Conservation (phyloP, 139 green algal genomes). For the Zygnema circumcarinatum region DNA sequence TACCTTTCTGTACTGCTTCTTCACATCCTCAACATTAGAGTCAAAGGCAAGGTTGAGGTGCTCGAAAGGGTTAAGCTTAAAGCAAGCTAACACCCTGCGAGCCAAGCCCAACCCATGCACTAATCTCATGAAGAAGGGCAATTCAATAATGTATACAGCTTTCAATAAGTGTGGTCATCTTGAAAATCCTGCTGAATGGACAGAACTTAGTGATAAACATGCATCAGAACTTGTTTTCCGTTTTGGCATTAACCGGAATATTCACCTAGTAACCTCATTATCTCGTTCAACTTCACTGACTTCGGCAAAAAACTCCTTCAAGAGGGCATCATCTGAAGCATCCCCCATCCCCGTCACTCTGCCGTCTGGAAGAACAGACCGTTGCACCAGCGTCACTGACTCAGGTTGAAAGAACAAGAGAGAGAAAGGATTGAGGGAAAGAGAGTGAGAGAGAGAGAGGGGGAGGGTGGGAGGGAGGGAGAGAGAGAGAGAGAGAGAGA, state of each 20-base stretch:
- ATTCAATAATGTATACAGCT: not conserved
- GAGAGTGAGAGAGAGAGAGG: constrained; percentile 17
- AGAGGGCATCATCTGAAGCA: constrained; percentile 48
- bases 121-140: not conserved
- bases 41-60: constrained; percentile 87
- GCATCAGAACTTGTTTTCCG: too few species aligned
- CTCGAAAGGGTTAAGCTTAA: constrained; percentile 98
- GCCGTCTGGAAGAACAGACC: too few species aligned
- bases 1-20: constrained; percentile 86
- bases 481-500: constrained; percentile 7
- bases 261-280: constrained; percentile 81
- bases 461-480: not conserved
- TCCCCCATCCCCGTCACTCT: constrained; percentile 17
- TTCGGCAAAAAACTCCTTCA: constrained; percentile 82
- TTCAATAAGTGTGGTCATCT: not conserved
- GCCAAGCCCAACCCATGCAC: constrained; percentile 19
- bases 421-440: constrained; percentile 29
- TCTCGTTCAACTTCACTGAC: constrained; percentile 88
- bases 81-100: constrained; percentile 85
- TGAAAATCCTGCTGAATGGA: not conserved
- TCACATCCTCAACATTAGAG: constrained; percentile 79
- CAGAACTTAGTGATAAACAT: not conserved
- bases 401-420: constrained; percentile 36
- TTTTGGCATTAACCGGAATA: too few species aligned
- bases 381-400: too few species aligned